Evolutionary conservation across 2,329 filamentous ascomycete species (phyloP), one percentile per base, ranked within the genome.

Genomic region (Fusarium palustre): DNA sequence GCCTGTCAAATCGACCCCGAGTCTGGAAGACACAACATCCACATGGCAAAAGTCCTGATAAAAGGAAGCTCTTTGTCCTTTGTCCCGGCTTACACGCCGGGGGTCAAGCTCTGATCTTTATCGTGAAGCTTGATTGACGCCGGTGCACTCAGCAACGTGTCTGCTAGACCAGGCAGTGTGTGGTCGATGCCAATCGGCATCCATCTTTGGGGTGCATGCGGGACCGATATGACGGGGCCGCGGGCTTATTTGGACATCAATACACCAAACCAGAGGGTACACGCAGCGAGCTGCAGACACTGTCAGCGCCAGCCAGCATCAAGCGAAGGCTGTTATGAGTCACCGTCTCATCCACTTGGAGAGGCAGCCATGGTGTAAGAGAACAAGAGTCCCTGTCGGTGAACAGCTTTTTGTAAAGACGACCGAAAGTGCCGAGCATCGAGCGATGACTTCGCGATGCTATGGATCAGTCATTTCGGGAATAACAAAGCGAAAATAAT

Each of bases 201-300:
- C 65, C 59, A 59, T 64, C 52, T 70, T 63, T 63, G 66, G 66
- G 68, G 71, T 71, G 55, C 64, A 70, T 59, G 69, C 67, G 70
- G 69, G 74, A 67, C 74, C 68, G 68, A 73, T 71, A 73, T 67
- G 69, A 75, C 72, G 61, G 69, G 72, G 71, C 66, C 68, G 64
- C 59, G 57, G 63, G 52, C 64, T 72, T 63, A 69, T 71, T 76
- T 76, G 74, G 75, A 75, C 73, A 75, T 74, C 73, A 75, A 76
- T 65, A 76, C 74, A 75, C 61, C 64, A 68, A 56, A 68, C 53
- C 68, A 64, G 64, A 75, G 71, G 72, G 55, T 60, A 70, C 69
- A 61, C 39, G 59, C 59, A 57, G 54, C 42, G 42, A 50, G 62
- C 57, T 73, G 66, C 68, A 74, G 64, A 65, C 47, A 59, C 54